phyloP scores from a whole-genome alignment of 2,329 filamentous ascomycete genomes.

The Penicillium brevicompactum region DNA sequence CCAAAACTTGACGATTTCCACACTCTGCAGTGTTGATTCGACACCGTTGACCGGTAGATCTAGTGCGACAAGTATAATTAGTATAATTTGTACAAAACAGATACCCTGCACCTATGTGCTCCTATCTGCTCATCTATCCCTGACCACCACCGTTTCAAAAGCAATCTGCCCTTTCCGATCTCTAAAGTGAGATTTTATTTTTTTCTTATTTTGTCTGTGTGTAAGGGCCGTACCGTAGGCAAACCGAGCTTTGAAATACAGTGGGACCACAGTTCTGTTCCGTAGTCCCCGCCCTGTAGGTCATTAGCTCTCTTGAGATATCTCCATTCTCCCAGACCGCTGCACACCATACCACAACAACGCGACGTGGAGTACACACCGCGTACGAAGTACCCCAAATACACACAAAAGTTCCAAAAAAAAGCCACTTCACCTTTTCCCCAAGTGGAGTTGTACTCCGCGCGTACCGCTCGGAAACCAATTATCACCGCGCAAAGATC shows the following conservation, averaged over 20 bases:
- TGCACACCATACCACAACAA: not conserved
- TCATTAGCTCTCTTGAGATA: not conserved
- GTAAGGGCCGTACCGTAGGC: constrained; percentile 22
- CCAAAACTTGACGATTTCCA: constrained; percentile 12
- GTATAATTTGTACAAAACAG: not conserved
- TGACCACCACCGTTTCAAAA: constrained; percentile 6
- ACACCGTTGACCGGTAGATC: not conserved
- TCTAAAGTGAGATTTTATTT: not conserved
- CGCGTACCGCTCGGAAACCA: not conserved
- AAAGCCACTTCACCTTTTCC: not conserved
- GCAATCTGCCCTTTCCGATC: constrained; percentile 5
- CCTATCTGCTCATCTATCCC: not conserved
- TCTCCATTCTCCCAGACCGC: not conserved
- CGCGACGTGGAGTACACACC: constrained; percentile 10
- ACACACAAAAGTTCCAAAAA: not conserved
- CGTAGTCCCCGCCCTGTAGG: not conserved
- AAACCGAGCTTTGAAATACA: constrained; percentile 10
- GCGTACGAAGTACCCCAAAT: constrained; percentile 5
- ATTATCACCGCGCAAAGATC: constrained; percentile 3
- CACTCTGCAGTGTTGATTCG: constrained; percentile 1
- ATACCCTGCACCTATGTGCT: not conserved
- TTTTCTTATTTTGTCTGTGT: not conserved
- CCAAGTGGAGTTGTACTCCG: constrained; percentile 5
- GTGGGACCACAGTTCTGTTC: not conserved
- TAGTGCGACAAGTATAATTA: not conserved